These are phyloP conservation scores for Coemansia sp. DNA, from an alignment of 192 early-diverging fungal genomes.

Conservation along the genomic window DNA sequence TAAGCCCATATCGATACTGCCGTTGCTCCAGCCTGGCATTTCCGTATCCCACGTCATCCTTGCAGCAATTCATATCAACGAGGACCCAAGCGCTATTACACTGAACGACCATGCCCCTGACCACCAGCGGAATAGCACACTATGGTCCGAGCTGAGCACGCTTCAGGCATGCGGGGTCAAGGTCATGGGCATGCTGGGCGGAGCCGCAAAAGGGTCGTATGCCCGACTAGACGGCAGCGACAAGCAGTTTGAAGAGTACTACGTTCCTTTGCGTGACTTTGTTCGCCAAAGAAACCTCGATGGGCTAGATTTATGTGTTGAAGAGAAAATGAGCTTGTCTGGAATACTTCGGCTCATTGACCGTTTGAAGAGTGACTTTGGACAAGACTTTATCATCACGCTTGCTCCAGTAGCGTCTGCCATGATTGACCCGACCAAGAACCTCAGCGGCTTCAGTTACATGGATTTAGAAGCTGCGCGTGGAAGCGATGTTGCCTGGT, in stretches of 20 bases:
- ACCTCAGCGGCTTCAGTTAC: constrained; percentile 15
- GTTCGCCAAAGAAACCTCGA: constrained; percentile 9
- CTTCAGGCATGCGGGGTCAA: constrained; percentile 13
- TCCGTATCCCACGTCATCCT: constrained; percentile 15
- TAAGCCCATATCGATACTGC: constrained; percentile 15
- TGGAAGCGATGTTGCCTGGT: constrained; percentile 15
- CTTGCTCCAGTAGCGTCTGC: constrained; percentile 16
- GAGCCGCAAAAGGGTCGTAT: constrained; percentile 13
- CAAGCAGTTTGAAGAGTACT: constrained; percentile 13
- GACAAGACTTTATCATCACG: constrained; percentile 14
- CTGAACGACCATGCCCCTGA: constrained; percentile 7
- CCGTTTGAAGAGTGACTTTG: constrained; percentile 16
- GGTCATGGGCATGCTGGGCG: constrained; percentile 17
- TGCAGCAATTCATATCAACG: constrained; percentile 19
- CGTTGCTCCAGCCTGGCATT: constrained; percentile 12
- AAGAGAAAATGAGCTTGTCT: constrained; percentile 14
- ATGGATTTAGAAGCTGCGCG: constrained; percentile 7
- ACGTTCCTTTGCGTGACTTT: constrained; percentile 12
- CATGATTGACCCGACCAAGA: constrained; percentile 15
- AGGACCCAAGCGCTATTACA: constrained; percentile 10
- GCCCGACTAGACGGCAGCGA: constrained; percentile 12
- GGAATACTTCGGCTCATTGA: constrained; percentile 14
- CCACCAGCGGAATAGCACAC: background rate
- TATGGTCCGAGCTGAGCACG: constrained; percentile 11
- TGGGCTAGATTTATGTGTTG: constrained; percentile 13